Evolutionary conservation across 1,284 basidiomycete genomes (phyloP).

Genomic region (Chondrostereum purpureum): DNA sequence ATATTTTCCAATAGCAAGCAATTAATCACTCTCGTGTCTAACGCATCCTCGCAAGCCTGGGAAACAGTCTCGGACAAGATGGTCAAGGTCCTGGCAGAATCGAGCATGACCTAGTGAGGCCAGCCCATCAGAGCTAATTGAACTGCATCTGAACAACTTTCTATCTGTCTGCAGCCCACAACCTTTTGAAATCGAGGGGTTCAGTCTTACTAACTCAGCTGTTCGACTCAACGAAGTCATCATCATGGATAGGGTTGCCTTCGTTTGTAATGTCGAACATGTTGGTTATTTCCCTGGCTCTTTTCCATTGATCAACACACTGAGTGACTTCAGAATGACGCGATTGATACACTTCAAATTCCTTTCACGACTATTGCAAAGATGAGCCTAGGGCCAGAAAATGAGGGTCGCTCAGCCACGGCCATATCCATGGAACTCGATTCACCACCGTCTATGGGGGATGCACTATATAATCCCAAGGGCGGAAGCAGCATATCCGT

Average conservation of each 20-base stretch:
- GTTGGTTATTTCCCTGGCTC: constrained; percentile 19
- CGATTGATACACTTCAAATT: constrained; percentile 35
- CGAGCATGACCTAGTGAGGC: constrained; percentile 44
- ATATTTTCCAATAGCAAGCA: constrained; percentile 28
- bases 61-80: constrained; percentile 43
- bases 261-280: constrained; percentile 46
- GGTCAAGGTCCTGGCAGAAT: constrained; percentile 37
- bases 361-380: constrained; percentile 24
- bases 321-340: constrained; percentile 24
- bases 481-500: constrained; percentile 21
- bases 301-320: constrained; percentile 3
- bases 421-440: constrained; percentile 28
- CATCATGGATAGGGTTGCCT: constrained; percentile 44
- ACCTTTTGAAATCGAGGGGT: constrained; percentile 36
- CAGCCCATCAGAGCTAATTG: background rate
- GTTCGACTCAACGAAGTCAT: constrained; percentile 35
- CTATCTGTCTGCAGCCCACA: constrained; percentile 62
- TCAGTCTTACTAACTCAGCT: constrained; percentile 15
- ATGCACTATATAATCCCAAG: constrained; percentile 17
- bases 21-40: constrained; percentile 37
- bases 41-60: constrained; percentile 41
- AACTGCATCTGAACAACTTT: too few species aligned
- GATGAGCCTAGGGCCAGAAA: constrained; percentile 25
- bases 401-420: constrained; percentile 16
- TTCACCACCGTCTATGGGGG: constrained; percentile 34